A percentile compares a stretch with the other conserved stretches of the same genome.
phyloP scores from a whole-genome alignment of 345 rosid species.

The Populus tremula region DNA sequence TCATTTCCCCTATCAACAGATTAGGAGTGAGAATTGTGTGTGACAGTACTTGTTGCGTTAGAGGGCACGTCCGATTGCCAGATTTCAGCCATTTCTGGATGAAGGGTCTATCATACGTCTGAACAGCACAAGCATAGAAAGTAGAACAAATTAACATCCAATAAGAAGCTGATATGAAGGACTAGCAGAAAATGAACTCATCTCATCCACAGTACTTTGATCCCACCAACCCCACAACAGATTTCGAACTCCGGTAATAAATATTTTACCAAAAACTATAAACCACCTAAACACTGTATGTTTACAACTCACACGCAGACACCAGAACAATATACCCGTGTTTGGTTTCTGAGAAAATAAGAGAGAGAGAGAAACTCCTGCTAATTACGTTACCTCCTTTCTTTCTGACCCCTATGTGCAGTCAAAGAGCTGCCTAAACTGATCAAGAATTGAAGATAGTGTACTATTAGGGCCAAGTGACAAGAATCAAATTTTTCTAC shows the following conservation, averaged over 20 bases:
- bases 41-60: slow-evolving; percentile 77
- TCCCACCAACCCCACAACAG: slow-evolving; percentile 11
- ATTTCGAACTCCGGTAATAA: slow-evolving; percentile 7
- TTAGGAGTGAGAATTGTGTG: slow-evolving; percentile 70
- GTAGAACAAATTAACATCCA: slow-evolving; percentile 12
- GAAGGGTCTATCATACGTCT: slow-evolving; percentile 82
- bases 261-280: background rate
- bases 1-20: slow-evolving; percentile 68
- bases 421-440: no score
- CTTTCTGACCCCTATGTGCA: no score
- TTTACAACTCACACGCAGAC: background rate
- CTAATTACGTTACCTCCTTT: no score
- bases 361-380: background rate
- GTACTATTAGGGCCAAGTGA: background rate
- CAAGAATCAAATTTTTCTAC: background rate
- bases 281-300: background rate
- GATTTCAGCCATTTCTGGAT: slow-evolving; percentile 82
- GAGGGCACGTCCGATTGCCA: slow-evolving; percentile 85
- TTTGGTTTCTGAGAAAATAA: slow-evolving; percentile 5
- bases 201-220: slow-evolving; percentile 3
- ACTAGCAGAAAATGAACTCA: background rate
- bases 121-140: slow-evolving; percentile 25
- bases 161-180: background rate
- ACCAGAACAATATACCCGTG: background rate
- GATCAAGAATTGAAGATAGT: no score